phyloP scores from a whole-genome alignment of 1,284 basidiomycete genomes.

The Puccinia sorghi region DNA sequence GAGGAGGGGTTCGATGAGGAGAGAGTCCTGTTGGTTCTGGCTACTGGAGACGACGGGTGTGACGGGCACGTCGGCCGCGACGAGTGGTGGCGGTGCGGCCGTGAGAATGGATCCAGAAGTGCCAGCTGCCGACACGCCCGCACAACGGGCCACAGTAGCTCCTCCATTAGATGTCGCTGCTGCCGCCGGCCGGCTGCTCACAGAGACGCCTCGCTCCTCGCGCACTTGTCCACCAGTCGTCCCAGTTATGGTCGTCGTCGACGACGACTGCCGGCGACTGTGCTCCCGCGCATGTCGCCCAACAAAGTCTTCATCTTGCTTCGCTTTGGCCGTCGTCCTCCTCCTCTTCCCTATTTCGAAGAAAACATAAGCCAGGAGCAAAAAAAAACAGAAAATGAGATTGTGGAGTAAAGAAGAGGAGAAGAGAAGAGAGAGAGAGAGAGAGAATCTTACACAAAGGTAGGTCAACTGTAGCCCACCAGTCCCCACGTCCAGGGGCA shows the following conservation, averaged over 20 bases:
- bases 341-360: conserved; percentile 33
- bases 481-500: conserved; percentile 45
- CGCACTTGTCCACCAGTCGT: neutral
- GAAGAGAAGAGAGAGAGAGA: too few species aligned
- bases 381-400: conserved; percentile 7
- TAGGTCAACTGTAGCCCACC: conserved; percentile 46
- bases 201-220: neutral
- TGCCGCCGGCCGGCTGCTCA: neutral
- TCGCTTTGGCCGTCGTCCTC: conserved; percentile 46
- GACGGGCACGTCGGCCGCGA: neutral
- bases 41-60: neutral
- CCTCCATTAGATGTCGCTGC: neutral
- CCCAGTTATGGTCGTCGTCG: too few species aligned
- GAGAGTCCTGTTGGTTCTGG: neutral
- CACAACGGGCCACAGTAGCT: too few species aligned
- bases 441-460: conserved; percentile 33
- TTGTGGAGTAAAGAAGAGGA: neutral
- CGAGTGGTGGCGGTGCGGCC: neutral
- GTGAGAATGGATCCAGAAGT: too few species aligned
- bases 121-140: too few species aligned
- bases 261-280: neutral
- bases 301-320: conserved; percentile 49
- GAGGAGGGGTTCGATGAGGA: too few species aligned
- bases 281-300: conserved; percentile 42
- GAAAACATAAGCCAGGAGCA: neutral